Percentiles rank a stretch among this genome's conserved stretches.
Conservation (phyloP, 1,139 yeast genomes). For the Yamadazyma aaseri region DNA sequence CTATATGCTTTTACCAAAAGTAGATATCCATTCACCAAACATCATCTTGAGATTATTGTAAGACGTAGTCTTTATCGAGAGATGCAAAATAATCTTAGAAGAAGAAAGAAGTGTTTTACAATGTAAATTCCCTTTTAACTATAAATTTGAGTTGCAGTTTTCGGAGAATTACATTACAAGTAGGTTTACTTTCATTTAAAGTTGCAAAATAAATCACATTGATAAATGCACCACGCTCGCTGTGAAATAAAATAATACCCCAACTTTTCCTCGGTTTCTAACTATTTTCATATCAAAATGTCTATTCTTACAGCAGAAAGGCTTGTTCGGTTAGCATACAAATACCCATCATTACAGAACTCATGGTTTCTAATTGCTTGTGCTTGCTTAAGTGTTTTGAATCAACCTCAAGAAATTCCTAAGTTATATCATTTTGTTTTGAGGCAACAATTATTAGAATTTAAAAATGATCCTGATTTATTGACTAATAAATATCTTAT, state of each 20-base stretch:
- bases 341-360: slow-evolving; percentile 42
- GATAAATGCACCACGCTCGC: no score
- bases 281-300: no score
- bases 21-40: slow-evolving; percentile 42
- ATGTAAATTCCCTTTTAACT: no score
- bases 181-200: no score
- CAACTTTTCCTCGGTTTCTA: slow-evolving; percentile 3
- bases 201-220: no score
- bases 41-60: slow-evolving; percentile 64
- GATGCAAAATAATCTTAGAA: slow-evolving; percentile 77
- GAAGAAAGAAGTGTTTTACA: slow-evolving; percentile 20
- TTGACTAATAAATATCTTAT: slow-evolving; percentile 32
- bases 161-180: no score
- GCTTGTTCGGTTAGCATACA: slow-evolving; percentile 56
- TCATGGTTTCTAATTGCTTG: slow-evolving; percentile 79
- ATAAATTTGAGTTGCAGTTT: no score
- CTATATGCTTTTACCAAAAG: slow-evolving; percentile 46
- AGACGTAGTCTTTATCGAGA: slow-evolving; percentile 76
- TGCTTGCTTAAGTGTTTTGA: slow-evolving; percentile 78
- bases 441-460: slow-evolving; percentile 45
- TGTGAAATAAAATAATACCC: slow-evolving; percentile 1
- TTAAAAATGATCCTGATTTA: slow-evolving; percentile 23
- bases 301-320: slow-evolving; percentile 54
- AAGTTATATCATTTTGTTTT: slow-evolving; percentile 71
- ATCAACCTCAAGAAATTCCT: slow-evolving; percentile 80